Evolutionary conservation across 495 filamentous ascomycete genomes (phyloP), one percentile per base, ranked within the genome.

Genomic region (Xeromyces bisporus): DNA sequence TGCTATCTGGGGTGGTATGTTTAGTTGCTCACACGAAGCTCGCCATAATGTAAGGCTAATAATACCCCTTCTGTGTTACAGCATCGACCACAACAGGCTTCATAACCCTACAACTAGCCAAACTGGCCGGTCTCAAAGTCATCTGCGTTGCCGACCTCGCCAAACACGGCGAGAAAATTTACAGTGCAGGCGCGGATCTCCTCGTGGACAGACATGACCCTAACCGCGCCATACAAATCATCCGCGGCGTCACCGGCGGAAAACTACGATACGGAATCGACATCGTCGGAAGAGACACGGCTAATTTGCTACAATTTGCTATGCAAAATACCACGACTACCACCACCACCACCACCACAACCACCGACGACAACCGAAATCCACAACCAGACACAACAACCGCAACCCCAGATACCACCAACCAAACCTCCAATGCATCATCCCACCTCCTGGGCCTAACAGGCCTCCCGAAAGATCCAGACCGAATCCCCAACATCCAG

Each of bases 1-100:
- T 33, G 71, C 63, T 7, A 67, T 79, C 9, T 80, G 75, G 75
- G 75, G 73, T 40, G 75, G 73, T 66, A 56, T 50, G 61, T 41
- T 18, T 15, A 8, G 14, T 32, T 28, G 21, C 10, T 30, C 11
- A 16, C 28, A 17, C 1, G 18, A 14, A 45, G 29, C 6, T 17
- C 9, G 15, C 31, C 27, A 5, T 6, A n/a, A n/a, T n/a, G n/a
- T n/a, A n/a, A n/a, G n/a, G n/a, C n/a, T n/a, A n/a, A n/a, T n/a
- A n/a, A n/a, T n/a, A n/a, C n/a, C n/a, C n/a, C n/a, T n/a, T n/a
- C n/a, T n/a, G n/a, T n/a, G n/a, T n/a, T n/a, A 18, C 18, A 70
- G 69, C 66, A 11, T 73, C 70, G 1, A 75, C 72, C 23, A 75
- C 66, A 1, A 73, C 71, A 3, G 75, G 72, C 0, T 60, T 64